Evolutionary conservation across 2,329 filamentous ascomycete genomes (phyloP).

Genomic region (Hymenoscyphus albidus): DNA sequence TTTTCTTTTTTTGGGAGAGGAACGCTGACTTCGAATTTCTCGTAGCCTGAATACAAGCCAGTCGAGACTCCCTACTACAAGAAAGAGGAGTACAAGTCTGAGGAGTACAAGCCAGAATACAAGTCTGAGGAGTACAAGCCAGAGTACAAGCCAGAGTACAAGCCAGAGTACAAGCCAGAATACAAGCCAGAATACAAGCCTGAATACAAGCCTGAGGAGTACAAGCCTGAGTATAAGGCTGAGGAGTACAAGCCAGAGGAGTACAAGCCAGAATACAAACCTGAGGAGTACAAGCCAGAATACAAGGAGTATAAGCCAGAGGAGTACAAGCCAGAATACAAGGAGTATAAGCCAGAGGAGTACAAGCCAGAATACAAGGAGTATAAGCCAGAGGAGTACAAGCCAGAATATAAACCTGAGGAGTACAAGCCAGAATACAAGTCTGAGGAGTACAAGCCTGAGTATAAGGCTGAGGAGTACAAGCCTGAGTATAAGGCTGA

Average conservation of each 20-base stretch:
- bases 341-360: neutral
- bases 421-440: neutral
- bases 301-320: neutral
- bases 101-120: neutral
- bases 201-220: neutral
- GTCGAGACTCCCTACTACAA: neutral
- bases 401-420: neutral
- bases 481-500: neutral
- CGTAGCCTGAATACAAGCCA: neutral
- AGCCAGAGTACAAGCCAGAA: neutral
- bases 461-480: neutral
- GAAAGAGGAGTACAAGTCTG: neutral
- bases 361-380: neutral
- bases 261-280: neutral
- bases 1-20: too few relatives aligned
- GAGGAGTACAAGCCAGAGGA: neutral
- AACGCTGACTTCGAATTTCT: too few relatives aligned
- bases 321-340: neutral
- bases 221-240: neutral
- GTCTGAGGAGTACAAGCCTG: neutral
- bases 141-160: neutral
- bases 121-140: neutral
- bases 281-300: neutral
- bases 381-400: neutral
- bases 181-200: neutral